Evolutionary conservation across 2,329 filamentous ascomycete species (phyloP), one percentile per base, ranked within the genome.

Genomic region (Colletotrichum endophyticum): DNA sequence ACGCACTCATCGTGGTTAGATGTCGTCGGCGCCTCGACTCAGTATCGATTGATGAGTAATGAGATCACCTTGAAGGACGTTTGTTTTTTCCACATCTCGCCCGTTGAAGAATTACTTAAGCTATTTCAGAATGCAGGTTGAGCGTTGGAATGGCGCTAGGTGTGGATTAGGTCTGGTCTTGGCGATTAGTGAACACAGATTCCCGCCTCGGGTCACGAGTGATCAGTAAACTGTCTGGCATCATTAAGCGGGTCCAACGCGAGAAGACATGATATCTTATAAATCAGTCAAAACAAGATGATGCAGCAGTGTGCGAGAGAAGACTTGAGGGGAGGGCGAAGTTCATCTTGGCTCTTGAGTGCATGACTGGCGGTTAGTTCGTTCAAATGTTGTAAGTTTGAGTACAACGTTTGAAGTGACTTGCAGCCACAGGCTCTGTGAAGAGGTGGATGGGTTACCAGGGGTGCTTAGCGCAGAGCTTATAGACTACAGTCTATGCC

Each of bases 221-320:
- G 57, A 32, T 32, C 57, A 61, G 57, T 61, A 61, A 61, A 61
- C 28, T 53, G n/a, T 53, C 44, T 53, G 2, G 6, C n/a, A 8
- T 22, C 0, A 8, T 22, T 2, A 3, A 53, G 44, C 44, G 44
- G 44, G 44, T 53, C 36, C 44, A 7, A 22, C 16, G 16, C 2
- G 3, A 61, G 19, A 25, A 3, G 28, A 61, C 27, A 15, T 30
- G 9, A n/a, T 4, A 61, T n/a, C 27, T 61, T 61, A 30, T 27
- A 19, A 30, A 61, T n/a, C 27, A 61, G 0, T 12, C 12, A 4
- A 8, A 30, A 19, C 8, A 30, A 2, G 19, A 27, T 0, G 13
- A 53, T 8, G 44, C 11, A 53, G 12, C 0, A 13, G 44, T 53
- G n/a, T 1, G 0, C 44, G 13, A 4, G 44, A 49, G 19, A 22